Percentiles rank a stretch among this genome's conserved stretches.
These are phyloP conservation scores for Lolium perenne DNA, from an alignment of 176 grass and related monocot species.

Conservation along the genomic window DNA sequence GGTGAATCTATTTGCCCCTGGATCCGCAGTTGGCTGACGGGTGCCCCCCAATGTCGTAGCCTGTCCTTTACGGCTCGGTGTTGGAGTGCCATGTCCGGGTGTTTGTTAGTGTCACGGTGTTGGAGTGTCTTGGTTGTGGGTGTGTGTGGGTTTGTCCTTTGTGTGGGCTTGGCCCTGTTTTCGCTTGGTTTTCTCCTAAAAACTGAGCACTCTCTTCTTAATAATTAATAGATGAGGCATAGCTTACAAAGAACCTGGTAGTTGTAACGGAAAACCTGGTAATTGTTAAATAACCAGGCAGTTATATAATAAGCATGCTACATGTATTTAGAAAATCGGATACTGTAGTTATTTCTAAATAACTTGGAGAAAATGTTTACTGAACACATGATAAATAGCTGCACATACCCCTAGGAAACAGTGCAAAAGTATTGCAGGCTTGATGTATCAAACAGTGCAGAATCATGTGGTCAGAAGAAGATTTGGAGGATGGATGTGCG, in stretches of 20 bases:
- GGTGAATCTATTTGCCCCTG: background rate
- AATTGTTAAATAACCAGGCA: background rate
- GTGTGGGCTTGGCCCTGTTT: no score
- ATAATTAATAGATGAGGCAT: no score
- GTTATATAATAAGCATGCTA: background rate
- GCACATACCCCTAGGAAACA: background rate
- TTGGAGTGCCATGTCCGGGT: no score
- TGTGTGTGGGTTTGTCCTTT: no score
- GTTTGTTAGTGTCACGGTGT: no score
- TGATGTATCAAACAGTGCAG: background rate
- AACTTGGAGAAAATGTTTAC: background rate
- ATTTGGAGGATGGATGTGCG: background rate
- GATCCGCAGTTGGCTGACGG: no score
- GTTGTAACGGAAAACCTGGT: background rate
- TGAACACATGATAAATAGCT: background rate
- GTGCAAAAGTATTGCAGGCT: background rate
- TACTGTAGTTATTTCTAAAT: background rate
- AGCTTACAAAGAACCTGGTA: background rate
- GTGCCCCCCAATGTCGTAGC: no score
- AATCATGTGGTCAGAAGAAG: background rate
- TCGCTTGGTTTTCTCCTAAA: no score
- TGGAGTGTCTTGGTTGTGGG: no score
- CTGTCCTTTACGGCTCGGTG: no score
- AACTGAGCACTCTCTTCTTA: no score
- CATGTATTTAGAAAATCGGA: background rate